Conservation (phyloP, 78 protist genomes). For the Dictyostelium firmibasis region DNA sequence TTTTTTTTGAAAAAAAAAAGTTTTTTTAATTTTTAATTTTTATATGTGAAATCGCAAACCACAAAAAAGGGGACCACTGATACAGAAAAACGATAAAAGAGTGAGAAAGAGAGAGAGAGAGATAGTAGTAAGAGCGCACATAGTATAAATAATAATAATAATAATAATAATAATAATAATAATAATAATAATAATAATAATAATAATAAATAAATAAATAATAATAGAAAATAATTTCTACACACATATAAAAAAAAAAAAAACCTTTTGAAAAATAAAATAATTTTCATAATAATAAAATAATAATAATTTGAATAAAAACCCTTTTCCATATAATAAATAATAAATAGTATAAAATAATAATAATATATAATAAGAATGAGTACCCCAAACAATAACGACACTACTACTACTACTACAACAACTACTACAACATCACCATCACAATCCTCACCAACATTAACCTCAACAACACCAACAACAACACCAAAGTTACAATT, state of each 20-base stretch:
- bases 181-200: neutral
- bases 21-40: neutral
- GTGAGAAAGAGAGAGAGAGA: neutral
- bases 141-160: neutral
- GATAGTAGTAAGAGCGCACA: neutral
- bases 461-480: conserved; percentile 29
- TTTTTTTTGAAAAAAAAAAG: neutral
- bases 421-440: neutral
- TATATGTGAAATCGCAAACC: neutral
- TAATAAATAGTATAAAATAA: neutral
- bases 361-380: neutral
- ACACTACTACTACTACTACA: neutral
- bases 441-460: conserved; percentile 10
- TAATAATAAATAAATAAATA: neutral
- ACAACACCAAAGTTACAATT: conserved; percentile 47
- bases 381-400: neutral
- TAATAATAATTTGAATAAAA: neutral
- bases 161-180: neutral
- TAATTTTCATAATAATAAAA: neutral
- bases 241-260: neutral
- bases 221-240: neutral
- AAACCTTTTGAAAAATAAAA: too few species aligned
- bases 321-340: too few species aligned
- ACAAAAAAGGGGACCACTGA: neutral
- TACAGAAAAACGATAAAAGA: neutral